Evolutionary conservation across 441 rosid species (phyloP).

Genomic region (Capsella rubella): DNA sequence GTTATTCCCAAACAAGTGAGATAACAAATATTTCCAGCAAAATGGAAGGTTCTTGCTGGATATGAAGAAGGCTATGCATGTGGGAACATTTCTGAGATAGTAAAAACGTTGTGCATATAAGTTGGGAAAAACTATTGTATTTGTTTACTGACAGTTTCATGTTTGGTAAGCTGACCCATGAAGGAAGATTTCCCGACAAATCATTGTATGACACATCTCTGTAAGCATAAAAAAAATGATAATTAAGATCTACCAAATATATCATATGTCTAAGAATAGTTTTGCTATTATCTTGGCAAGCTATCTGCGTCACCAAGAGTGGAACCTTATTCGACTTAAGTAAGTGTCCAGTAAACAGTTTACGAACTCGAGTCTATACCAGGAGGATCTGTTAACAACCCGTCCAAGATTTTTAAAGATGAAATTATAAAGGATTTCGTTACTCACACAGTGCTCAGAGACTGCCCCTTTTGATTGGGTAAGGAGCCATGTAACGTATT

Average conservation of each 20-base stretch:
- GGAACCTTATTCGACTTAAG: constrained; percentile 1
- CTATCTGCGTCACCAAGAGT: background rate
- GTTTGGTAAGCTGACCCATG: constrained; percentile 54
- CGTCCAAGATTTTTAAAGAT: constrained; percentile 5
- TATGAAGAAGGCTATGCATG: background rate
- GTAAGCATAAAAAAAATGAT: constrained; percentile 26
- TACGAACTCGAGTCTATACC: background rate
- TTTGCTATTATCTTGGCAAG: background rate
- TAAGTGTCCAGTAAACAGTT: background rate
- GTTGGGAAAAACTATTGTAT: background rate
- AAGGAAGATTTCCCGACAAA: constrained; percentile 66
- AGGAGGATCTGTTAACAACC: background rate
- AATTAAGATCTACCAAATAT: background rate
- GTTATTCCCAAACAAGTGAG: background rate
- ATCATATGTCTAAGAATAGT: background rate
- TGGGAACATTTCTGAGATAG: background rate
- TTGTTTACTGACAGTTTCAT: constrained; percentile 55
- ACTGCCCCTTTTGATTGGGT: constrained; percentile 53
- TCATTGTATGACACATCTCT: constrained; percentile 85
- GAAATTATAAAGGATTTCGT: constrained; percentile 6
- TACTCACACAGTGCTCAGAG: constrained; percentile 64
- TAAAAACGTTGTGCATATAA: background rate
- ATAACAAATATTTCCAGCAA: background rate
- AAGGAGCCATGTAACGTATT: constrained; percentile 57
- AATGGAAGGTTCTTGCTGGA: background rate